Evolutionary conservation across 108 stramenopile species (phyloP).

Genomic region (Cyclotella kingstonii): DNA sequence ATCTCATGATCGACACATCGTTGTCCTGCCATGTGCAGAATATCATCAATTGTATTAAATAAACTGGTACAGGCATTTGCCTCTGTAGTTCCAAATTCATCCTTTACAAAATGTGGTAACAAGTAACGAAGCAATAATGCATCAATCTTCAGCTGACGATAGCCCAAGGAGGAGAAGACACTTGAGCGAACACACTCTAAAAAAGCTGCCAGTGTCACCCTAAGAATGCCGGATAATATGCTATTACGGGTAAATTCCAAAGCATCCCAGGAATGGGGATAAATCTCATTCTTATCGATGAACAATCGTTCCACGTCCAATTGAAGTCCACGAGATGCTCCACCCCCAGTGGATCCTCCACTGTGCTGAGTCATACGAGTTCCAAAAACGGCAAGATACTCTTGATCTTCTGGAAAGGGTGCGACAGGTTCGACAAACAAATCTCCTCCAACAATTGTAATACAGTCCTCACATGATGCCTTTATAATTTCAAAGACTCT

Average conservation of each 20-base stretch:
- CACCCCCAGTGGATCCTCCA: constrained; percentile 23
- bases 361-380: constrained; percentile 19
- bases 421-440: constrained; percentile 62
- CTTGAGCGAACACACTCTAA: constrained; percentile 60
- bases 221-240: constrained; percentile 56
- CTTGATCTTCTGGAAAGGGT: constrained; percentile 61
- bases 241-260: constrained; percentile 56
- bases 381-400: constrained; percentile 41
- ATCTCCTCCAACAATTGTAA: constrained; percentile 69
- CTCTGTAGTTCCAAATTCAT: constrained; percentile 60
- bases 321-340: constrained; percentile 59
- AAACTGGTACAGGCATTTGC: constrained; percentile 38
- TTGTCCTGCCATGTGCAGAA: constrained; percentile 50
- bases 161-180: constrained; percentile 57
- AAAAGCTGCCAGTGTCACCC: constrained; percentile 60
- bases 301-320: constrained; percentile 90
- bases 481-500: constrained; percentile 61
- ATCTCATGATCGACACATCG: constrained; percentile 48
- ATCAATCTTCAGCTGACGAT: constrained; percentile 77
- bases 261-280: constrained; percentile 57
- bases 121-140: constrained; percentile 65
- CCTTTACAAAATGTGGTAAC: constrained; percentile 76
- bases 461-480: constrained; percentile 60
- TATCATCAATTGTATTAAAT: constrained; percentile 48
- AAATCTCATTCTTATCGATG: constrained; percentile 62